These are phyloP conservation scores for Xylogone sp. DNA, from an alignment of 2,329 filamentous ascomycete genomes.

Conservation along the genomic window DNA sequence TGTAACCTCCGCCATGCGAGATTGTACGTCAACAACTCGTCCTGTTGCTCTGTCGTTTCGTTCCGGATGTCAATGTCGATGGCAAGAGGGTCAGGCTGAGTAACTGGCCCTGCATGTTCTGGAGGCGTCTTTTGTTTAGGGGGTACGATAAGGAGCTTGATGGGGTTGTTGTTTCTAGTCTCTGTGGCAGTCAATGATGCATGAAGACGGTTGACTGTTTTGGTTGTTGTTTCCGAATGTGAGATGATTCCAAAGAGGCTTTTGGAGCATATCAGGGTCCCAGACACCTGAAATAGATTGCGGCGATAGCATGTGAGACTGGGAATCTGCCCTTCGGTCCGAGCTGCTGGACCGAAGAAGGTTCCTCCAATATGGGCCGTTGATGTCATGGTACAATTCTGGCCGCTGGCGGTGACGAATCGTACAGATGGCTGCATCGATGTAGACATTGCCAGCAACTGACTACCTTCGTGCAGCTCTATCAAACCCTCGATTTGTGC, in stretches of 20 bases:
- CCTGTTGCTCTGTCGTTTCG: no score
- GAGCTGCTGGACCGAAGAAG: not conserved
- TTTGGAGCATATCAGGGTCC: not conserved
- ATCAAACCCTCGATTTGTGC: no score
- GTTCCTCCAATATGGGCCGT: no score
- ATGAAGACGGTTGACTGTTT: not conserved
- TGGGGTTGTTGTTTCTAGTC: not conserved
- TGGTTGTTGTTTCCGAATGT: not conserved
- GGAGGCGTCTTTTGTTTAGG: not conserved
- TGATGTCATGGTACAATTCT: no score
- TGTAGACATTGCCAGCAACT: no score
- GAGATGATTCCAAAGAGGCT: not conserved
- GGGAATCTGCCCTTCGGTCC: not conserved
- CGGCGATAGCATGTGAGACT: not conserved
- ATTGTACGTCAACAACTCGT: no score
- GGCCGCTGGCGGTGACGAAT: no score
- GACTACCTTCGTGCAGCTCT: no score
- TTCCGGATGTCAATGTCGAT: not conserved
- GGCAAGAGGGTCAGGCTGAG: not conserved
- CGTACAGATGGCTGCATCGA: no score
- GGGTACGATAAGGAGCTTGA: not conserved
- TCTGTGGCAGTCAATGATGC: not conserved
- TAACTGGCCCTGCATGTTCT: not conserved
- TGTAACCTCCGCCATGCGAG: not conserved
- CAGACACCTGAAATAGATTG: not conserved